These are phyloP conservation scores for Phytopythium sindhum DNA, from an alignment of 352 stramenopile genomes.

Conservation along the genomic window DNA sequence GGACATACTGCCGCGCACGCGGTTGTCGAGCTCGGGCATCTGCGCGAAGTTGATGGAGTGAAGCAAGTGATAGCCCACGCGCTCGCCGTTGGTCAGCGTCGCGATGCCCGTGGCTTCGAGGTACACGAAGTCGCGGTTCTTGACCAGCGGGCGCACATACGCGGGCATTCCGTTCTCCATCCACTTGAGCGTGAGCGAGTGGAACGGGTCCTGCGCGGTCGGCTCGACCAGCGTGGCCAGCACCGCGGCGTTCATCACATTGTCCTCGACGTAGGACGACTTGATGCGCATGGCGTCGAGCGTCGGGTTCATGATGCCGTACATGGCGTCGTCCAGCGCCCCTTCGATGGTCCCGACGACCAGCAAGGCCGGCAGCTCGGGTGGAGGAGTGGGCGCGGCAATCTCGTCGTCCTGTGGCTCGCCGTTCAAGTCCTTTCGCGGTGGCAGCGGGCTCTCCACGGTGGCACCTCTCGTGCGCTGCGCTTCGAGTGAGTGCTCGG, in stretches of 20 bases:
- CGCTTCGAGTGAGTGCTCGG: constrained; percentile 20
- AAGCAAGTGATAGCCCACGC: constrained; percentile 49
- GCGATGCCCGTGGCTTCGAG: constrained; percentile 43
- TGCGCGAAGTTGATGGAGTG: constrained; percentile 49
- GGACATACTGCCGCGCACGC: constrained; percentile 28
- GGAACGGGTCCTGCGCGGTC: constrained; percentile 38
- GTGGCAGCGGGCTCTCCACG: constrained; percentile 16
- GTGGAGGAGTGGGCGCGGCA: constrained; percentile 15
- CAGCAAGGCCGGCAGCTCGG: constrained; percentile 24
- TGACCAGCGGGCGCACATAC: constrained; percentile 28
- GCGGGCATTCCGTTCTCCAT: constrained; percentile 28
- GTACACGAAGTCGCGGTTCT: constrained; percentile 55
- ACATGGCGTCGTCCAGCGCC: constrained; percentile 40
- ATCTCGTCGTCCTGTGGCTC: constrained; percentile 20
- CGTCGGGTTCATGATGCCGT: constrained; percentile 30
- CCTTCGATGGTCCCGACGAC: constrained; percentile 27
- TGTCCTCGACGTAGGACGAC: constrained; percentile 42
- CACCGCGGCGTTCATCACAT: constrained; percentile 36
- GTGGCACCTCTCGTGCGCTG: constrained; percentile 14
- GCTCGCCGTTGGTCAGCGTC: constrained; percentile 32
- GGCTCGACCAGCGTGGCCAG: constrained; percentile 43
- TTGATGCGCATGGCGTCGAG: constrained; percentile 30
- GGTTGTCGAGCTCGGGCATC: constrained; percentile 21
- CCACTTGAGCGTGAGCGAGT: constrained; percentile 34
- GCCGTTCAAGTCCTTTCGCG: constrained; percentile 4